These are phyloP conservation scores for Trichosanthes truncata DNA, from an alignment of 306 rosid genomes.

Conservation along the genomic window DNA sequence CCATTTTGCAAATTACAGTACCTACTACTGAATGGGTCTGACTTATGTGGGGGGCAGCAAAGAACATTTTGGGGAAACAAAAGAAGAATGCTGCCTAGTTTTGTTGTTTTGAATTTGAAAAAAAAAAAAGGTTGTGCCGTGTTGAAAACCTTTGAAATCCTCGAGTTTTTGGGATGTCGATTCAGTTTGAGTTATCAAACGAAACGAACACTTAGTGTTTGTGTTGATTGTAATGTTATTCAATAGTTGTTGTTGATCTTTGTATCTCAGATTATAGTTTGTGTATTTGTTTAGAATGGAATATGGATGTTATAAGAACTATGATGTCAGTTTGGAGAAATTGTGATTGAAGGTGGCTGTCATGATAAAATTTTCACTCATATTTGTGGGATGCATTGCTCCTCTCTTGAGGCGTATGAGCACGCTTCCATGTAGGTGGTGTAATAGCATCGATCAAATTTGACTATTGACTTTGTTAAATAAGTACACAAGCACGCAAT, in stretches of 20 bases:
- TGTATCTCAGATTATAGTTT: background rate
- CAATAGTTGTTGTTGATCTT: background rate
- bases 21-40: conserved; percentile 5
- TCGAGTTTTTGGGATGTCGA: background rate
- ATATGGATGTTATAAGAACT: background rate
- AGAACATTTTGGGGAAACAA: background rate
- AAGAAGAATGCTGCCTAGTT: background rate
- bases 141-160: background rate
- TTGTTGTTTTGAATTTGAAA: background rate
- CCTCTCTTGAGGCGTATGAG: no score
- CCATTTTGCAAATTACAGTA: conserved; percentile 21
- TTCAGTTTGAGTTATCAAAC: background rate
- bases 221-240: background rate
- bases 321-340: background rate
- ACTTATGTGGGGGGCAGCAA: background rate
- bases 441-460: no score
- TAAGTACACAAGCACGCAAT: no score
- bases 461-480: no score
- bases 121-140: background rate
- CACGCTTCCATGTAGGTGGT: no score
- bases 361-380: background rate
- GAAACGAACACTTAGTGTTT: background rate
- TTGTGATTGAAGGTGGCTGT: background rate
- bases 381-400: background rate
- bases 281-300: conserved; percentile 3